Evolutionary conservation across 2,329 filamentous ascomycete species (phyloP).

Genomic region (Aspergillus spinulosporus): DNA sequence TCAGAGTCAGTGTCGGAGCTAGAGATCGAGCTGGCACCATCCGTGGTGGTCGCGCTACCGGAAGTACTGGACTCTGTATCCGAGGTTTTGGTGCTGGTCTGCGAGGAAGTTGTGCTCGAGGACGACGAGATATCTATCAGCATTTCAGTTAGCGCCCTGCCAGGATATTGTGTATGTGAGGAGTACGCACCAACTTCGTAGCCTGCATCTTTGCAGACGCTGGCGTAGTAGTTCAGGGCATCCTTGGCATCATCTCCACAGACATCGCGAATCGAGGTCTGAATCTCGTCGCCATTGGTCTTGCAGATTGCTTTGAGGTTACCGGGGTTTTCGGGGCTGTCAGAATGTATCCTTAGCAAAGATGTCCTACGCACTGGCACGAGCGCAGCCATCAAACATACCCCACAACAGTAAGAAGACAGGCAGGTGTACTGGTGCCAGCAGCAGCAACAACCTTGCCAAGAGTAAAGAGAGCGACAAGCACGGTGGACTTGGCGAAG

Average conservation of each 20-base stretch:
- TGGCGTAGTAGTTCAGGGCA: conserved; percentile 42
- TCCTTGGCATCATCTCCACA: conserved; percentile 37
- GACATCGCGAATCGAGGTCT: conserved; percentile 37
- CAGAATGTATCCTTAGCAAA: conserved; percentile 23
- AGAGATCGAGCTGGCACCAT: conserved; percentile 9
- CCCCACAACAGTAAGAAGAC: conserved; percentile 54
- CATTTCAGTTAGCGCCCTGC: conserved; percentile 10
- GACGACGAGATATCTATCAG: conserved; percentile 18
- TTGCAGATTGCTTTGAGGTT: conserved; percentile 45
- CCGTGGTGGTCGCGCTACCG: conserved; percentile 25
- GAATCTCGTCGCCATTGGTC: conserved; percentile 34
- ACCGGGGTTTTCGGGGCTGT: conserved; percentile 39
- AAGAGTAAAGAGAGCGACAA: conserved; percentile 48
- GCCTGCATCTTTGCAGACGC: conserved; percentile 42
- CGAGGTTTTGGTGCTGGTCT: conserved; percentile 27
- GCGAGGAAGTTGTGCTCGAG: conserved; percentile 24
- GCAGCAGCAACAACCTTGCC: conserved; percentile 45
- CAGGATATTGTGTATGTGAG: background rate
- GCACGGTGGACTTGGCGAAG: conserved; percentile 44
- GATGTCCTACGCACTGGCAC: background rate
- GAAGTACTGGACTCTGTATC: conserved; percentile 27
- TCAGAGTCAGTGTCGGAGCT: conserved; percentile 18
- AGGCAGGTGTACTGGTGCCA: conserved; percentile 52
- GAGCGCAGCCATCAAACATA: conserved; percentile 31
- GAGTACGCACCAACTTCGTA: conserved; percentile 39